Conservation (phyloP, 306 rosid species). For the Dryas alaskensis region DNA sequence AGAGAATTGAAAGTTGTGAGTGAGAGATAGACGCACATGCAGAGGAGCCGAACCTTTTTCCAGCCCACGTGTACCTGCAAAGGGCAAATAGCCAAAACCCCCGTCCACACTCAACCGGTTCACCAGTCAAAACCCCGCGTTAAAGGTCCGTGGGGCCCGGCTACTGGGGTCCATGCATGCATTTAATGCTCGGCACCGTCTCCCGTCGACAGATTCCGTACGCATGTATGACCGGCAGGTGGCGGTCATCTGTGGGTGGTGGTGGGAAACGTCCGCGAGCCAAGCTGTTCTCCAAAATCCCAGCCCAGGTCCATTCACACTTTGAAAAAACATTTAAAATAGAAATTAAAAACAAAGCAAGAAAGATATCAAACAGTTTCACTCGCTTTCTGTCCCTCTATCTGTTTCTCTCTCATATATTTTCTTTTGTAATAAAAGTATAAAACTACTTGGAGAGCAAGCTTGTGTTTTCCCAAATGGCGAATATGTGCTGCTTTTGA, state of each 20-base stretch:
- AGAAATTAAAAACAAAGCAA: not conserved
- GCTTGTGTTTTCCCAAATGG: conserved; percentile 27
- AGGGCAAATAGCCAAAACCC: conserved; percentile 12
- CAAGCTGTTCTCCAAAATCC: conserved; percentile 82
- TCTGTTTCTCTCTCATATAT: not conserved
- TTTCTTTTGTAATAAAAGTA: too few species aligned
- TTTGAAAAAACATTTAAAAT: conserved; percentile 15
- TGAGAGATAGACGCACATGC: not conserved
- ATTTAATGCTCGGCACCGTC: conserved; percentile 43
- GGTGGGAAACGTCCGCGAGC: conserved; percentile 62
- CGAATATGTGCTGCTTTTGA: conserved; percentile 47
- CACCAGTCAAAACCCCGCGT: conserved; percentile 77
- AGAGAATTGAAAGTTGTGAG: not conserved
- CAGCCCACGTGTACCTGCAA: conserved; percentile 41
- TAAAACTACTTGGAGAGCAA: conserved; percentile 28
- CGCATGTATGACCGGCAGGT: conserved; percentile 45
- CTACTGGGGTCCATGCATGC: conserved; percentile 29
- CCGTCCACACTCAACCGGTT: conserved; percentile 52
- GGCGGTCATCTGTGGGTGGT: conserved; percentile 38
- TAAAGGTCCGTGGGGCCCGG: conserved; percentile 35
- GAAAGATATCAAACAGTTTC: not conserved
- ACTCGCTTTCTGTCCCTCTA: conserved; percentile 14
- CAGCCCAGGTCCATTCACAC: conserved; percentile 46
- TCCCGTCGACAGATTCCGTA: conserved; percentile 31
- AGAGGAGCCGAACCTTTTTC: not conserved